Evolutionary conservation across 345 rosid genomes (phyloP).

Genomic region (Boechera retrofracta): DNA sequence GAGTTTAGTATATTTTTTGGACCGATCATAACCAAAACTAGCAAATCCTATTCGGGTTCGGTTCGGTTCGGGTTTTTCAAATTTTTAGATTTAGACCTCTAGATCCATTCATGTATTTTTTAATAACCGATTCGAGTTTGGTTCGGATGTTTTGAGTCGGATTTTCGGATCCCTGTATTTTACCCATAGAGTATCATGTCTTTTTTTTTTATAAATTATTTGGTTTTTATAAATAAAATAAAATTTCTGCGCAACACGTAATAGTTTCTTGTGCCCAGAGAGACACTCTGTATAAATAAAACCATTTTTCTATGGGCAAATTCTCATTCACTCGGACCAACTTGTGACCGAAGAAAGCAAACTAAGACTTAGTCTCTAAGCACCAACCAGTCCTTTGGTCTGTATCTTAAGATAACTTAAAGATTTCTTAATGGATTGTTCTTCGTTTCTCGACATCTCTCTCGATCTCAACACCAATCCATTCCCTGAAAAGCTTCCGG

Average conservation of each 20-base stretch:
- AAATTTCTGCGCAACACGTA: not conserved
- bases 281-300: constrained; percentile 30
- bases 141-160: too few species aligned
- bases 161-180: too few species aligned
- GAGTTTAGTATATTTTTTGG: too few species aligned
- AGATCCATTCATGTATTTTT: too few species aligned
- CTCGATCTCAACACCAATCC: constrained; percentile 67
- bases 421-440: constrained; percentile 32
- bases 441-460: constrained; percentile 53
- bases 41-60: too few species aligned
- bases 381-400: constrained; percentile 28
- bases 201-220: not conserved
- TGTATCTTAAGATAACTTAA: not conserved
- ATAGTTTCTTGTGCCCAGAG: not conserved
- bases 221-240: not conserved
- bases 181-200: not conserved
- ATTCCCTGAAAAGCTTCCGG: constrained; percentile 44
- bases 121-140: too few species aligned
- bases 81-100: too few species aligned
- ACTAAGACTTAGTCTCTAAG: constrained; percentile 20
- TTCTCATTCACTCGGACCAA: constrained; percentile 48
- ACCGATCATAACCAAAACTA: too few species aligned
- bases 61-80: too few species aligned
- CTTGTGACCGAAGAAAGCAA: constrained; percentile 42
- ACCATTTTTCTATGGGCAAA: not conserved